Conservation (phyloP, 2,329 filamentous ascomycete genomes). For the Ceratocystis albifundus region DNA sequence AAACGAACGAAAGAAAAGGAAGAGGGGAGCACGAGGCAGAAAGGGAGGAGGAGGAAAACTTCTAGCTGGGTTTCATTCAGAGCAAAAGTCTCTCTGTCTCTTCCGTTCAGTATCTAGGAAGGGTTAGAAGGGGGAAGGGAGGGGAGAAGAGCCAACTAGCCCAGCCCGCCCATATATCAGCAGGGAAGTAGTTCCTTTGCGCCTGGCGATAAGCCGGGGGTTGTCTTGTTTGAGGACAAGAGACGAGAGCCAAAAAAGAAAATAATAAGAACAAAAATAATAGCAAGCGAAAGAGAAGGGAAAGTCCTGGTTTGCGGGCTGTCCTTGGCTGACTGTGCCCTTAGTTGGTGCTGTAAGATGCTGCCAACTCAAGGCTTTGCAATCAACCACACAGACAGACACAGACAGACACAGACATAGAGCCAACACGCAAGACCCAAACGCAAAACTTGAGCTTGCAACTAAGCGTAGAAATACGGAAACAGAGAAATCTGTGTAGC, state of each 20-base stretch:
- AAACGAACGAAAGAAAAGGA: background rate
- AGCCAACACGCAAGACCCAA: background rate
- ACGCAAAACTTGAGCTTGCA: no score
- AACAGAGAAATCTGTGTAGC: background rate
- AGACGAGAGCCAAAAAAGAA: background rate
- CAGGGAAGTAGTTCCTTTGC: conserved; percentile 6
- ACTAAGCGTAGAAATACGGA: background rate
- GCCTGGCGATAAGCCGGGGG: conserved; percentile 1
- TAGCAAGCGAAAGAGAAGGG: background rate
- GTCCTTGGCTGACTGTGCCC: no score
- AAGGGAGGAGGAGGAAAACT: background rate
- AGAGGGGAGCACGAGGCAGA: background rate
- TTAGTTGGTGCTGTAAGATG: background rate
- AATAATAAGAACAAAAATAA: background rate
- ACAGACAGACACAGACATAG: background rate
- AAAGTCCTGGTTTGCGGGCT: background rate
- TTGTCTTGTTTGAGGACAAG: background rate
- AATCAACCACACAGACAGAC: conserved; percentile 7
- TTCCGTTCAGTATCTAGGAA: background rate
- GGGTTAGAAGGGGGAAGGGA: background rate
- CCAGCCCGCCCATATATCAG: background rate
- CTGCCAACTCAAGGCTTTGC: background rate
- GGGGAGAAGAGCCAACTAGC: background rate
- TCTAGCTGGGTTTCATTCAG: conserved; percentile 1
- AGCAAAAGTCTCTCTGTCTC: background rate